Percentiles rank a stretch among this genome's conserved stretches.
These are phyloP conservation scores for Yamadazyma sp. DNA, from an alignment of 805 yeast genomes.

Conservation along the genomic window DNA sequence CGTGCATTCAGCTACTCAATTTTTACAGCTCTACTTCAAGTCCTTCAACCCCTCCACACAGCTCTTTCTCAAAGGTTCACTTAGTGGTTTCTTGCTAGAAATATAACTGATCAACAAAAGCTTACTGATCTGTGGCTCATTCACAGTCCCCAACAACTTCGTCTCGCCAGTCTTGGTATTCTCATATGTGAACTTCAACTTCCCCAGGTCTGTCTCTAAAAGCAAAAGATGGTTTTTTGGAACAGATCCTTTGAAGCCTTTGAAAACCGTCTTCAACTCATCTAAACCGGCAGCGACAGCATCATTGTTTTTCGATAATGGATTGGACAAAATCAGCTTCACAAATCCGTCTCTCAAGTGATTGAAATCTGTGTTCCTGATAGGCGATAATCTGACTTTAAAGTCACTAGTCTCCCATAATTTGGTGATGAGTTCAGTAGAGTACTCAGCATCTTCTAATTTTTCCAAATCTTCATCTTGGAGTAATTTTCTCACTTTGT, in stretches of 20 bases:
- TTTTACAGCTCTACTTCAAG: conserved; percentile 3
- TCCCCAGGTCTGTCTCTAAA: conserved; percentile 44
- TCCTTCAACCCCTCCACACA: conserved; percentile 34
- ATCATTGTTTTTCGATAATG: conserved; percentile 50
- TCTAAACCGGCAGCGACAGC: conserved; percentile 58
- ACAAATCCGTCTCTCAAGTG: conserved; percentile 89
- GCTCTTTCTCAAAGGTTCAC: conserved; percentile 51
- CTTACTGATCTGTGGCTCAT: conserved; percentile 61
- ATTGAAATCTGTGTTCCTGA: conserved; percentile 85
- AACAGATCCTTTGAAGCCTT: conserved; percentile 63
- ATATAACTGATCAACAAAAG: conserved; percentile 75
- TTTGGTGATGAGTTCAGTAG: conserved; percentile 53
- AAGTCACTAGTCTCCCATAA: conserved; percentile 63
- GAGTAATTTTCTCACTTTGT: conserved; percentile 32
- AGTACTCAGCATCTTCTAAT: conserved; percentile 47
- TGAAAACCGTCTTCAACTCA: conserved; percentile 62
- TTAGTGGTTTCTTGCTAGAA: conserved; percentile 65
- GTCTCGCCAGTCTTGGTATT: conserved; percentile 25
- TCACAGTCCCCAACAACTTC: conserved; percentile 55
- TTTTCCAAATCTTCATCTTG: conserved; percentile 33
- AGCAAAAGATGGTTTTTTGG: conserved; percentile 69
- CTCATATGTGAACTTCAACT: conserved; percentile 26
- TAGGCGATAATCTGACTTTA: conserved; percentile 77
- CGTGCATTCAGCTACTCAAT: too few relatives aligned
- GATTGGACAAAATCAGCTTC: conserved; percentile 71